phyloP scores from a whole-genome alignment of 345 rosid genomes.

The Geranium brycei region DNA sequence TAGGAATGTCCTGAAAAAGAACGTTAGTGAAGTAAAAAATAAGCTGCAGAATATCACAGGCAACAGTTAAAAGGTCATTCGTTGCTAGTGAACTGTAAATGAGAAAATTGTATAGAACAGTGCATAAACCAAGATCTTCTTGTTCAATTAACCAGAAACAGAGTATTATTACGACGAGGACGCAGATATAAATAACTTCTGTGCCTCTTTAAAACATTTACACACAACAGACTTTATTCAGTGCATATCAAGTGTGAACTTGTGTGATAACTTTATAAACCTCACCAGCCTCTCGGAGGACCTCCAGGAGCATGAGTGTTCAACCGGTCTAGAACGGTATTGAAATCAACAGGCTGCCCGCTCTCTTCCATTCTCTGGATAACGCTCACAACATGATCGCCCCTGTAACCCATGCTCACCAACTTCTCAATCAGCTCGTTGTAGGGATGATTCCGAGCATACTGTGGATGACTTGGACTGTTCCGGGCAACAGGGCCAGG shows the following conservation, averaged over 20 bases:
- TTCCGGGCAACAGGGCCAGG: slow-evolving; percentile 27
- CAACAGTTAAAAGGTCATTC: no score
- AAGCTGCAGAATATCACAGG: no score
- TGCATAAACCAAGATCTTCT: no score
- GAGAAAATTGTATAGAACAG: no score
- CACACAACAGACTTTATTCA: slow-evolving; percentile 13
- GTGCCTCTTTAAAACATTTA: background rate
- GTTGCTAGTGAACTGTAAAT: no score
- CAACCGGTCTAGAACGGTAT: slow-evolving; percentile 71
- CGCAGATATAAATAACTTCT: background rate
- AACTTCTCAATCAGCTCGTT: slow-evolving; percentile 73
- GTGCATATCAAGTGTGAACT: slow-evolving; percentile 1
- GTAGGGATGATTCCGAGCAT: slow-evolving; percentile 50
- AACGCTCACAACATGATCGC: slow-evolving; percentile 53
- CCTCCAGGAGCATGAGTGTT: slow-evolving; percentile 50
- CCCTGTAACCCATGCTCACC: slow-evolving; percentile 86
- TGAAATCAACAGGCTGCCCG: slow-evolving; percentile 81
- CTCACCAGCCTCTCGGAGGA: slow-evolving; percentile 72
- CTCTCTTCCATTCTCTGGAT: slow-evolving; percentile 93
- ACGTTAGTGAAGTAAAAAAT: no score
- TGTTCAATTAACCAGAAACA: background rate
- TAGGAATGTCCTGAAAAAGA: no score
- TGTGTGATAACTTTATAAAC: slow-evolving; percentile 2
- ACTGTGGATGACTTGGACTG: slow-evolving; percentile 37
- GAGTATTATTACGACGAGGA: background rate